A percentile compares a stretch with the other conserved stretches of the same genome.
phyloP scores from a whole-genome alignment of 148 eudicot genomes.

The Chenopodium berlandieri region DNA sequence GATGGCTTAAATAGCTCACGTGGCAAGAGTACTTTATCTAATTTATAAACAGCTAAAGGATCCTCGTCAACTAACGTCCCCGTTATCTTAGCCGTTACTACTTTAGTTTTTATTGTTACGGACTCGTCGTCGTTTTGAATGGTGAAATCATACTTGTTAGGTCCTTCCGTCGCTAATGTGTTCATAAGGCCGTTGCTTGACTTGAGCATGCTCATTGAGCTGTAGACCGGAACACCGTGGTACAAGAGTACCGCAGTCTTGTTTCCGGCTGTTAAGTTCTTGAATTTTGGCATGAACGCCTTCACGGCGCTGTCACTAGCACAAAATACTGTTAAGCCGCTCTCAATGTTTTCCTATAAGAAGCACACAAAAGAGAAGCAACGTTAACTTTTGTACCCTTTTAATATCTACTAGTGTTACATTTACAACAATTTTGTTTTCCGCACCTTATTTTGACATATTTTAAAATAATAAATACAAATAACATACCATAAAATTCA shows the following conservation, averaged over 20 bases:
- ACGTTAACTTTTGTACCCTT: no score
- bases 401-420: no score
- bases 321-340: conserved; percentile 75
- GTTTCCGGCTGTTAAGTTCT: conserved; percentile 49
- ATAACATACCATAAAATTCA: no score
- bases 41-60: conserved; percentile 50
- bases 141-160: conserved; percentile 51
- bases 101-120: conserved; percentile 59
- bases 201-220: conserved; percentile 56
- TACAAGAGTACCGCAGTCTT: conserved; percentile 45
- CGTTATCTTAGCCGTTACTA: conserved; percentile 52
- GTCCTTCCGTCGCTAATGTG: conserved; percentile 70
- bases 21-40: conserved; percentile 63
- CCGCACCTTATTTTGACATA: no score
- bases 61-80: conserved; percentile 65
- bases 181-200: conserved; percentile 64
- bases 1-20: conserved; percentile 55
- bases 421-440: no score
- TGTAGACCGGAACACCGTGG: conserved; percentile 67
- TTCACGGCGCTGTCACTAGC: conserved; percentile 48
- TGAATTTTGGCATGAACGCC: conserved; percentile 64
- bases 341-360: conserved; percentile 40
- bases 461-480: no score
- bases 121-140: conserved; percentile 60
- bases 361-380: no score